Evolutionary conservation across 2,329 filamentous ascomycete species (phyloP).

Genomic region (Colletotrichum paranaense): DNA sequence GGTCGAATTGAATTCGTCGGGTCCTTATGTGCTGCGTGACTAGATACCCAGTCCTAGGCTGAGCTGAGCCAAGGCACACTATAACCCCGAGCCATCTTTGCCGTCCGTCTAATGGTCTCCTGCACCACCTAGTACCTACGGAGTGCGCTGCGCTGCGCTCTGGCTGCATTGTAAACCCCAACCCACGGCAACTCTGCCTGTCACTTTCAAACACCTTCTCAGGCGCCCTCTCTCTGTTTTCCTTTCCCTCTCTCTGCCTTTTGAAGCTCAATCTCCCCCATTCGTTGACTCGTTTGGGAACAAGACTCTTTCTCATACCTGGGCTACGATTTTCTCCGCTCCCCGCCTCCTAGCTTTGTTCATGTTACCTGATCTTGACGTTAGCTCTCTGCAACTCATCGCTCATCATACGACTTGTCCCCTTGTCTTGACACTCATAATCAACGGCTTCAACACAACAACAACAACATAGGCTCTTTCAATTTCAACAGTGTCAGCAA

Average conservation of each 20-base stretch:
- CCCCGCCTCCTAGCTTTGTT: not conserved
- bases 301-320: not conserved
- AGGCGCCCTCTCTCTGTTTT: not conserved
- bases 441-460: not conserved
- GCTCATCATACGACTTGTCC: not conserved
- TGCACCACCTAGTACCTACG: not conserved
- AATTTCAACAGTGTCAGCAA: not conserved
- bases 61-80: constrained; percentile 4
- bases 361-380: not conserved
- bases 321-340: not conserved
- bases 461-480: not conserved
- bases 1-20: not conserved
- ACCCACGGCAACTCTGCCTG: not conserved
- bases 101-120: not conserved
- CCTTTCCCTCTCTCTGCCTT: not conserved
- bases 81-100: not conserved
- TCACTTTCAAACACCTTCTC: not conserved
- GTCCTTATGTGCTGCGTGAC: not conserved
- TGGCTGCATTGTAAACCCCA: not conserved
- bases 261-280: not conserved
- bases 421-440: not conserved
- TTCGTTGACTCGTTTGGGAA: not conserved
- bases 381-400: not conserved
- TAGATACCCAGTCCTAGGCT: not conserved
- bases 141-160: not conserved